A percentile compares a stretch with the other conserved stretches of the same genome.
Conservation (phyloP, 2,329 filamentous ascomycete species). For the Curvularia hawaiiensis region DNA sequence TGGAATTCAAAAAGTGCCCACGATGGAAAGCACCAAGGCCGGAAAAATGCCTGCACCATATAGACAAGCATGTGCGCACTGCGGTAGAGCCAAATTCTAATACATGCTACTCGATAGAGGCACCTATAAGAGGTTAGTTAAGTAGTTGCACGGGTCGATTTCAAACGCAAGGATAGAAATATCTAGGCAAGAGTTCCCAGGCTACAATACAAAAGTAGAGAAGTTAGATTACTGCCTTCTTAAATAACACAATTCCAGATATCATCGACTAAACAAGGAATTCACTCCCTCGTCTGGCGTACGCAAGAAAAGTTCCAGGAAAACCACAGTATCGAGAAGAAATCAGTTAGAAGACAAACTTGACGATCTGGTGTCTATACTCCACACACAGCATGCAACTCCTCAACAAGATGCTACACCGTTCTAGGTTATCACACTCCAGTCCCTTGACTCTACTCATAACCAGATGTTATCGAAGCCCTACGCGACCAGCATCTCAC, state of each 20-base stretch:
- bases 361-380: constrained; percentile 35
- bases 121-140: constrained; percentile 30
- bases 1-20: neutral
- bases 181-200: neutral
- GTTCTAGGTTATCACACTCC: neutral
- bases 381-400: constrained; percentile 25
- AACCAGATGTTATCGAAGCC: neutral
- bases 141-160: neutral
- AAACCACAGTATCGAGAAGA: constrained; percentile 10
- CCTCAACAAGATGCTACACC: constrained; percentile 6
- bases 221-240: neutral
- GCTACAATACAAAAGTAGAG: neutral
- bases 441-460: neutral
- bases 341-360: constrained; percentile 40
- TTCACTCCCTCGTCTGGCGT: constrained; percentile 17
- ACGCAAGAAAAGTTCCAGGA: constrained; percentile 16
- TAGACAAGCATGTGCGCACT: constrained; percentile 34
- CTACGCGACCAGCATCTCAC: constrained; percentile 6
- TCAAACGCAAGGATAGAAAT: neutral
- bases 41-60: constrained; percentile 27
- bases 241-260: constrained; percentile 3
- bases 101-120: constrained; percentile 26
- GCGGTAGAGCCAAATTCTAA: constrained; percentile 33
- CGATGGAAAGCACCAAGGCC: constrained; percentile 26
- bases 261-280: constrained; percentile 24